These are phyloP conservation scores for Flaveria ramosissima DNA, from an alignment of 129 eudicot species.

Conservation along the genomic window DNA sequence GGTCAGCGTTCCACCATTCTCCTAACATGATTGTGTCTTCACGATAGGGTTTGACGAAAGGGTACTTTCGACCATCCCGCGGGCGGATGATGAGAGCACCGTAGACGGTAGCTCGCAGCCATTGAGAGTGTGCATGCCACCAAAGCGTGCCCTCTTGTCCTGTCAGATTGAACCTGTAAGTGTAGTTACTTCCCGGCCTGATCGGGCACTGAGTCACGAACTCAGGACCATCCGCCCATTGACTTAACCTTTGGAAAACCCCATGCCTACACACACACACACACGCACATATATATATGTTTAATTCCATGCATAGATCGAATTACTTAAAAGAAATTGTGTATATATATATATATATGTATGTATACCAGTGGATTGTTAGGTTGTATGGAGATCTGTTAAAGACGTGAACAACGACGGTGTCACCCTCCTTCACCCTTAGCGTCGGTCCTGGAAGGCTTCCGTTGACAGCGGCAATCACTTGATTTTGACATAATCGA, in stretches of 20 bases:
- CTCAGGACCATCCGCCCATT: slow-evolving; percentile 79
- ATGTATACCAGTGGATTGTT: slow-evolving; percentile 67
- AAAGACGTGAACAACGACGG: slow-evolving; percentile 56
- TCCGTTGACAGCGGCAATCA: slow-evolving; percentile 66
- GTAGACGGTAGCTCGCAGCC: slow-evolving; percentile 84
- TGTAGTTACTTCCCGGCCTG: slow-evolving; percentile 64
- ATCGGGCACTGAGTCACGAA: slow-evolving; percentile 71
- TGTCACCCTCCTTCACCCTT: slow-evolving; percentile 66
- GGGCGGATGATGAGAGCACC: slow-evolving; percentile 76
- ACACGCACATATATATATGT: not conserved
- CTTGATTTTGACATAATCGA: slow-evolving; percentile 48
- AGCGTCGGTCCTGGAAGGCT: slow-evolving; percentile 70
- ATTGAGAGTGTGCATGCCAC: slow-evolving; percentile 83
- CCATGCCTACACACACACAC: slow-evolving; percentile 54
- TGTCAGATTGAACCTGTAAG: slow-evolving; percentile 54
- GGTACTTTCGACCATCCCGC: slow-evolving; percentile 47
- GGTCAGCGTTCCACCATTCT: slow-evolving; percentile 91
- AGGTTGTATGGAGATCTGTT: slow-evolving; percentile 74
- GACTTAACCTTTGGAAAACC: slow-evolving; percentile 53
- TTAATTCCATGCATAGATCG: not conserved
- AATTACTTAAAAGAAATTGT: not conserved
- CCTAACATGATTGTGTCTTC: slow-evolving; percentile 66
- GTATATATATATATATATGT: not conserved
- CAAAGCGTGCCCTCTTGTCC: slow-evolving; percentile 82
- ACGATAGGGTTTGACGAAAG: slow-evolving; percentile 61